A percentile compares a stretch with the other conserved stretches of the same genome.
Evolutionary conservation across 176 grass and related monocot species (phyloP).

Genomic region (Hsuehochloa calcarea): DNA sequence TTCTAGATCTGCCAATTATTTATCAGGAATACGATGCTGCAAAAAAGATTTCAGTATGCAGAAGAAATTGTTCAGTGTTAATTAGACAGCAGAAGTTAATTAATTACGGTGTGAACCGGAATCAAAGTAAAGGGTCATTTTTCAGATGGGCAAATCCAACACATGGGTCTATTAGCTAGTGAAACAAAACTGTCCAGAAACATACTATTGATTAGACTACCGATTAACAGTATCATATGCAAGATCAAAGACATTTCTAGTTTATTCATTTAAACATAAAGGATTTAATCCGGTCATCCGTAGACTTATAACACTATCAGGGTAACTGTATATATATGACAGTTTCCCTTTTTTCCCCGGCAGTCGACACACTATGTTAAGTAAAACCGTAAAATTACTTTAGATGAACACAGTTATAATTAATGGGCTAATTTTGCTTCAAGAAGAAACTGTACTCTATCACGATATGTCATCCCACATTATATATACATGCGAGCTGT

Average conservation of each 20-base stretch:
- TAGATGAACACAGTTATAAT: background rate
- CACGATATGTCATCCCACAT: background rate
- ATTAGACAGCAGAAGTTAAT: background rate
- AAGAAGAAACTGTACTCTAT: background rate
- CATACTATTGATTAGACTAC: background rate
- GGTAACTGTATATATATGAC: no score
- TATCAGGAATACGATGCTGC: background rate
- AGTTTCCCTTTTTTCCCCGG: background rate
- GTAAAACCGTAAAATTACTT: background rate
- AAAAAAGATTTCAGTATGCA: background rate
- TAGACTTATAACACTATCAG: no score
- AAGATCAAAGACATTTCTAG: background rate
- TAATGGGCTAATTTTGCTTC: background rate
- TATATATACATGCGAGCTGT: background rate
- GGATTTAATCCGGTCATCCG: no score
- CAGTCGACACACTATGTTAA: background rate
- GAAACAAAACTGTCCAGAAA: background rate
- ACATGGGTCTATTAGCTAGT: background rate
- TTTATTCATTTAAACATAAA: background rate
- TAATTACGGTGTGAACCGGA: background rate
- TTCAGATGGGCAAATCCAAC: background rate
- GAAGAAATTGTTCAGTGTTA: constrained; percentile 6
- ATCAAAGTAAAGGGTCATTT: background rate
- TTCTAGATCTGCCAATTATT: background rate
- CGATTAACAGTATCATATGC: background rate